Percentiles rank a stretch among this genome's conserved stretches.
These are phyloP conservation scores for Lactarius akahatsu DNA, from an alignment of 768 basidiomycete genomes.

Conservation along the genomic window DNA sequence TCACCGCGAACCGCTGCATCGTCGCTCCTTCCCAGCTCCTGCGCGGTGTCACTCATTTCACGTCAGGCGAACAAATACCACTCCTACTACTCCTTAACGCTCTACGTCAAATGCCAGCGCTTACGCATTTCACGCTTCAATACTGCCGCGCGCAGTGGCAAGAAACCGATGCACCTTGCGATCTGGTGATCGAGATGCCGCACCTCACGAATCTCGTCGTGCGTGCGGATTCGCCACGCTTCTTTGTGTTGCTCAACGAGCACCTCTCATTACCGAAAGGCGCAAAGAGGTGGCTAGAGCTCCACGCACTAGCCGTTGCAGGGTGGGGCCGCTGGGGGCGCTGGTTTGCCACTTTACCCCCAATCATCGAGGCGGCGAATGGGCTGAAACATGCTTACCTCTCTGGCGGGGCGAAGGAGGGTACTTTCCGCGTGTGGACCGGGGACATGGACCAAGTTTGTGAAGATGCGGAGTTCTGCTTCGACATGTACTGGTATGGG, in stretches of 20 bases:
- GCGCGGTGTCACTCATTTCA: slow-evolving; percentile 22
- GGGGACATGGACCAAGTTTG: neutral
- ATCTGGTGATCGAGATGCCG: slow-evolving; percentile 9
- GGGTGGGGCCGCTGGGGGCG: slow-evolving; percentile 16
- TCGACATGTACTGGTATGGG: slow-evolving; percentile 16
- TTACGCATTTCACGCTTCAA: slow-evolving; percentile 17
- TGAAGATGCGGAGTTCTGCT: slow-evolving; percentile 13
- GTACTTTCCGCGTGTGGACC: slow-evolving; percentile 20
- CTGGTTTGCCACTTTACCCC: slow-evolving; percentile 9
- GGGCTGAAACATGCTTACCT: slow-evolving; percentile 19
- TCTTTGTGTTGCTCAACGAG: slow-evolving; percentile 9
- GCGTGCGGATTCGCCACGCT: slow-evolving; percentile 15
- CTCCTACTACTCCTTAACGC: slow-evolving; percentile 9
- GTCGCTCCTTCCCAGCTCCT: slow-evolving; percentile 16
- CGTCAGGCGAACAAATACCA: slow-evolving; percentile 20
- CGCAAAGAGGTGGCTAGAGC: slow-evolving; percentile 1
- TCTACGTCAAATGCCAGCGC: slow-evolving; percentile 18
- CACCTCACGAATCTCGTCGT: slow-evolving; percentile 13
- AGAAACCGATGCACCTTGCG: neutral
- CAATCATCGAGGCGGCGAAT: slow-evolving; percentile 4
- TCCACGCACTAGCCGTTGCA: slow-evolving; percentile 4
- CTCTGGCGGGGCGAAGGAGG: slow-evolving; percentile 14
- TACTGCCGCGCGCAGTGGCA: slow-evolving; percentile 17
- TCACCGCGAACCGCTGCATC: slow-evolving; percentile 13
- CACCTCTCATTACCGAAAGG: slow-evolving; percentile 13